Evolutionary conservation across 2,329 filamentous ascomycete genomes (phyloP).

Genomic region (Sphaceloma murrayae): DNA sequence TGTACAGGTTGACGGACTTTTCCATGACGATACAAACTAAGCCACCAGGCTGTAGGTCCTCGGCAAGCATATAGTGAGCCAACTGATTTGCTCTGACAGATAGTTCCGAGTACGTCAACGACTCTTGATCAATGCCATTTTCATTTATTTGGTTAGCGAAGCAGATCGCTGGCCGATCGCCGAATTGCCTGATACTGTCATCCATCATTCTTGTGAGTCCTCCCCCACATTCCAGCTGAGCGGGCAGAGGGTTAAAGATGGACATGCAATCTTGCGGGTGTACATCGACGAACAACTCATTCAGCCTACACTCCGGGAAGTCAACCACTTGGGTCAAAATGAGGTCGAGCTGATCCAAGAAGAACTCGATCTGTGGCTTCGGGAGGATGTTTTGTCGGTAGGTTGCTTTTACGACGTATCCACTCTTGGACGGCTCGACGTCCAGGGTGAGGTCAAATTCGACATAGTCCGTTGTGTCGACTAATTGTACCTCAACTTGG

Average conservation of each 20-base stretch:
- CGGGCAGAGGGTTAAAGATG: slow-evolving; percentile 34
- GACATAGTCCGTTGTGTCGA: slow-evolving; percentile 57
- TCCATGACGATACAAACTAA: slow-evolving; percentile 68
- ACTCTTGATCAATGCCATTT: slow-evolving; percentile 30
- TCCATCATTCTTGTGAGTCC: slow-evolving; percentile 44
- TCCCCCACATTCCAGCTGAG: slow-evolving; percentile 20
- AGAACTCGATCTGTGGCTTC: slow-evolving; percentile 42
- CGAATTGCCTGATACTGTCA: slow-evolving; percentile 37
- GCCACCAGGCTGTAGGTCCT: slow-evolving; percentile 42
- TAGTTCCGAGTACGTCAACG: slow-evolving; percentile 55
- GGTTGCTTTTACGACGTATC: slow-evolving; percentile 45
- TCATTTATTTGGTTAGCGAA: slow-evolving; percentile 46
- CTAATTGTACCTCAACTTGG: slow-evolving; percentile 40
- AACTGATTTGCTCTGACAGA: slow-evolving; percentile 56
- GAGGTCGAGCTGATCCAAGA: slow-evolving; percentile 54
- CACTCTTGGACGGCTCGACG: slow-evolving; percentile 51
- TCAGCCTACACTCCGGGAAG: slow-evolving; percentile 28
- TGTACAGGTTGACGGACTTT: slow-evolving; percentile 64
- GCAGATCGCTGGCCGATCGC: slow-evolving; percentile 52
- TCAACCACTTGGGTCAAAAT: slow-evolving; percentile 40
- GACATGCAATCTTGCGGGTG: slow-evolving; percentile 28
- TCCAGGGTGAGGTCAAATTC: slow-evolving; percentile 72
- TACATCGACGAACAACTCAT: slow-evolving; percentile 24
- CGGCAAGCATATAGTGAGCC: slow-evolving; percentile 45
- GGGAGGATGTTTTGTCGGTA: slow-evolving; percentile 49